phyloP scores from a whole-genome alignment of 2,329 filamentous ascomycete genomes.

The Lecanicillium sp. region DNA sequence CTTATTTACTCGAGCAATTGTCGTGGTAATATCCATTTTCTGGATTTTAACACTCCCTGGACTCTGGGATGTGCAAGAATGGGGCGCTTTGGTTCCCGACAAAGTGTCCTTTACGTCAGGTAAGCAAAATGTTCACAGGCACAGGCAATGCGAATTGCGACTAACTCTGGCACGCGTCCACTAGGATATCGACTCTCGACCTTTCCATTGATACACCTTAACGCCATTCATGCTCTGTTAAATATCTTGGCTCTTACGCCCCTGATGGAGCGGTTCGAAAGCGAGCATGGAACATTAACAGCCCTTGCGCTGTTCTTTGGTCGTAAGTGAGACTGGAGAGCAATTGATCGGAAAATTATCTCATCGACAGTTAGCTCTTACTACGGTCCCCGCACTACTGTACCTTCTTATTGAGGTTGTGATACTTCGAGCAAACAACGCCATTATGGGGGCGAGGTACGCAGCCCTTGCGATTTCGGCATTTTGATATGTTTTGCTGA shows the following conservation, averaged over 20 bases:
- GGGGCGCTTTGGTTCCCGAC: constrained; percentile 72
- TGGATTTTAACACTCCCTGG: constrained; percentile 64
- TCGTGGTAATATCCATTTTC: constrained; percentile 51
- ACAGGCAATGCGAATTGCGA: constrained; percentile 1
- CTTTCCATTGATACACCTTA: constrained; percentile 78
- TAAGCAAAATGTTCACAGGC: constrained; percentile 35
- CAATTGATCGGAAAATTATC: neutral
- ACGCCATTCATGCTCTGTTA: constrained; percentile 71
- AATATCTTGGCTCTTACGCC: constrained; percentile 77
- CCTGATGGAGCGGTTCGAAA: constrained; percentile 89
- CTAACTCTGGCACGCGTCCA: constrained; percentile 2
- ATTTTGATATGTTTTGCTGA: neutral
- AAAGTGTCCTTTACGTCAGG: constrained; percentile 64
- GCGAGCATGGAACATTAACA: constrained; percentile 83
- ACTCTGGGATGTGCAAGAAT: constrained; percentile 64
- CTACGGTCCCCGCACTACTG: constrained; percentile 71
- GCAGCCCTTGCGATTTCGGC: neutral
- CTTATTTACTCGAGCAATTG: constrained; percentile 69
- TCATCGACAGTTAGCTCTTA: constrained; percentile 47
- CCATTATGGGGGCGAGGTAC: constrained; percentile 77
- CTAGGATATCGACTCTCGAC: constrained; percentile 89
- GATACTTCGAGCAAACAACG: constrained; percentile 62
- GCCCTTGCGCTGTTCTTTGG: constrained; percentile 84
- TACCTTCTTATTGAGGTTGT: constrained; percentile 75
- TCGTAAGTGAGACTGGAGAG: constrained; percentile 53